Conservation (phyloP, 805 yeast species). For the Debaryomyces tyrocola region DNA sequence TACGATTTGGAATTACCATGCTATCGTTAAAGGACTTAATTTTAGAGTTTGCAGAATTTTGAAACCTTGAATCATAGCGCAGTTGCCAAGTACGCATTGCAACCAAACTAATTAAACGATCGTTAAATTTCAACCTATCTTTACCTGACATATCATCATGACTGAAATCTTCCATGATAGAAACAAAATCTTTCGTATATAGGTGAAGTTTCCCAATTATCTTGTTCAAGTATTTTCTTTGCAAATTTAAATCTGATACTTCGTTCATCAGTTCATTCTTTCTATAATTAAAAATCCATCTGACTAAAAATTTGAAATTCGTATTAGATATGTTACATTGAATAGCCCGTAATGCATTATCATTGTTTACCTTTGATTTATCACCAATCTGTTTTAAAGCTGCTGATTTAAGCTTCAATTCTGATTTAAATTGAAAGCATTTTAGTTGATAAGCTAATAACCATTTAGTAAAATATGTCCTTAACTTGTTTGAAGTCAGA, state of each 20-base stretch:
- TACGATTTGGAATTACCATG: conserved; percentile 11
- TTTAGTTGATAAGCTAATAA: conserved; percentile 1
- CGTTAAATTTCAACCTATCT: background rate
- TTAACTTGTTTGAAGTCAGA: background rate
- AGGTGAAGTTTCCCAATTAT: conserved; percentile 2
- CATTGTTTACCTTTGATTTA: background rate
- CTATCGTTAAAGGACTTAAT: conserved; percentile 16
- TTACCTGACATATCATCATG: background rate
- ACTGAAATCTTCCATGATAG: background rate
- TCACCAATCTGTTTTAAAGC: conserved; percentile 2
- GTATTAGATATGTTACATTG: background rate
- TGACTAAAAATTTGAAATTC: background rate
- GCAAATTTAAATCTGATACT: conserved; percentile 19
- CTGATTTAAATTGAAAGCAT: background rate
- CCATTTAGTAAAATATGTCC: conserved; percentile 4
- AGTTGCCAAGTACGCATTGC: conserved; percentile 21
- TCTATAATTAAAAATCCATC: conserved; percentile 4
- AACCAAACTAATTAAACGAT: background rate
- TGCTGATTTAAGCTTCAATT: background rate
- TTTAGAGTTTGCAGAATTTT: conserved; percentile 14
- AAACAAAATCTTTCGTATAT: conserved; percentile 4
- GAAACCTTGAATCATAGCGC: conserved; percentile 18
- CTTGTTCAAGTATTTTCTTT: conserved; percentile 18
- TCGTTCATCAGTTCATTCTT: conserved; percentile 6
- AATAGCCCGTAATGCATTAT: conserved; percentile 1